Base-by-base conservation (phyloP, 306 rosid genomes). In the Vicia villosa region DNA sequence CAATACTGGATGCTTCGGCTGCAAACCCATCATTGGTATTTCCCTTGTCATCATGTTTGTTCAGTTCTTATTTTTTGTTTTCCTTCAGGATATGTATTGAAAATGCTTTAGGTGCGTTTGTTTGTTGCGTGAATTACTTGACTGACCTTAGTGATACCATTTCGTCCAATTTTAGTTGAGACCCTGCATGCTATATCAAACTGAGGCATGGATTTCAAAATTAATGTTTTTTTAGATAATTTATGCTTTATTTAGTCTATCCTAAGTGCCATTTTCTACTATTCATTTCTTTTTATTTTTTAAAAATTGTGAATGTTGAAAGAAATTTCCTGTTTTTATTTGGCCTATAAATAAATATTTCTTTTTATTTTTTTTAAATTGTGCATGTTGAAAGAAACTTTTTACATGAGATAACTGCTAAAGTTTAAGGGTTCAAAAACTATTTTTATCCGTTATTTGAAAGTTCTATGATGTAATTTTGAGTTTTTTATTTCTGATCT, bases 21-120 rank as follows among this genome's bases (percentile, higher is more conserved):
- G 81, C 70, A 59, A 83, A 87, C 70, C 95, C 79, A 46, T 85
- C 83, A 16, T 72, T 91, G 96, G 98, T 94, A 85, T 63, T 61
- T 71, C 76, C 71, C 70, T 69, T 60, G 16, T 59, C 49, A 20
- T 49, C 32, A 30, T 72, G 73, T 52, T 55, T 41, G 10, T 15
- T 41, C 37, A 8, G 55, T 63, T 83, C 58, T 68, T 64, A 40
- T 79, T 21, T 58, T 73, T 10, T 59, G 57, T 61, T 79, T 14
- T 72, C 77, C 41, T 55, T 70, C 24, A 14, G 59, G 52, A 64
- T 16, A 54, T 81, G 69, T 47, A 36, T 73, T 55, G 24, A 21
- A 54, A 64, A 60, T 61, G 26, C 70, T 74, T 64, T 76, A 13
- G 58, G 51, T 52, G 74, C 24, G 14, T 28, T 16, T 50, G 28